Evolutionary conservation across 2,329 filamentous ascomycete genomes (phyloP).

Genomic region (Aspergillaceae sp.): DNA sequence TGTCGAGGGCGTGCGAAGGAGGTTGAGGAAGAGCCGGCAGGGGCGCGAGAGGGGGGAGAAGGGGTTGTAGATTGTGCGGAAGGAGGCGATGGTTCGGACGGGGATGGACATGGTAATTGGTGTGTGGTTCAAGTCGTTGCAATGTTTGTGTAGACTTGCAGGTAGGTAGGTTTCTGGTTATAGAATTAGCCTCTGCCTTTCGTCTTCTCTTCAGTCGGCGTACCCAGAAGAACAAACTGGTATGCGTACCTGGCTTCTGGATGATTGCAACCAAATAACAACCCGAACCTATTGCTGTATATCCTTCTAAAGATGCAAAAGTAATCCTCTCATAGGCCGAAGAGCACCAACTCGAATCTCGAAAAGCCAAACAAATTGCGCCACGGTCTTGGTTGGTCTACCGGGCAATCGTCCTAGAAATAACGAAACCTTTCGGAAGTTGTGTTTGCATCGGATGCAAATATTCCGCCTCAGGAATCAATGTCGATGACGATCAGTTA

Average conservation of each 20-base stretch:
- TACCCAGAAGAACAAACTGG: no score
- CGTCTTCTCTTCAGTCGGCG: no score
- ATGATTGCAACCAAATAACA: no score
- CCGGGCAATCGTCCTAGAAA: neutral
- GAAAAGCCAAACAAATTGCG: neutral
- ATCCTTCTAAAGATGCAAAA: no score
- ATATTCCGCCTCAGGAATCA: constrained; percentile 19
- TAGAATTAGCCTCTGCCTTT: no score
- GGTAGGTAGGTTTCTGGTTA: neutral
- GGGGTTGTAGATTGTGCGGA: constrained; percentile 83
- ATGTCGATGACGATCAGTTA: neutral
- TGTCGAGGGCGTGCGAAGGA: constrained; percentile 74
- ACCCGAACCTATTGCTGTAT: no score
- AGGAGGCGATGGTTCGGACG: constrained; percentile 52
- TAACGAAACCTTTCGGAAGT: constrained; percentile 1
- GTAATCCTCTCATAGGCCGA: neutral
- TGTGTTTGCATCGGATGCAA: constrained; percentile 25
- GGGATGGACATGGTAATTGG: constrained; percentile 29
- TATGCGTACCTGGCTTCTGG: no score
- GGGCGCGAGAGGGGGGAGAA: constrained; percentile 73
- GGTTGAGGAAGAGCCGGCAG: constrained; percentile 77
- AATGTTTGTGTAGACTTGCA: neutral
- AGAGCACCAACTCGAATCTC: neutral
- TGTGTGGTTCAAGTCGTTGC: neutral
- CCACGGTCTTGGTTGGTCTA: neutral